phyloP scores from a whole-genome alignment of 495 filamentous ascomycete genomes.

The Annulohypoxylon nitens region DNA sequence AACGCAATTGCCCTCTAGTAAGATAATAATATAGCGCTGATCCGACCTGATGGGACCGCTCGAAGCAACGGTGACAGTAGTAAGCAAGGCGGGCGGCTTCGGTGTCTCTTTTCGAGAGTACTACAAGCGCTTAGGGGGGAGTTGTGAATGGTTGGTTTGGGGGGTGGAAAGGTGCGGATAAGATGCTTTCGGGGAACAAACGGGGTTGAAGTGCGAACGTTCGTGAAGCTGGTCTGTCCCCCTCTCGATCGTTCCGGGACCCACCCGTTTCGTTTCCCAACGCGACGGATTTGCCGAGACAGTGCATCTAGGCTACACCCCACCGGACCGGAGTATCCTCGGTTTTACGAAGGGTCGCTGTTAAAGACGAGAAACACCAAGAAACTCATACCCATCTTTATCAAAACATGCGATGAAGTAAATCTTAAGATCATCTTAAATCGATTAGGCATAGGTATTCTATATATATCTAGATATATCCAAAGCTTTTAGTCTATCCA shows the following conservation, averaged over 20 bases:
- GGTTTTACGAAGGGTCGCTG: not conserved
- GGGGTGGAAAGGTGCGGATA: slow-evolving; percentile 5
- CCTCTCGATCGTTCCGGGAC: slow-evolving; percentile 3
- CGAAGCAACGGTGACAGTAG: slow-evolving; percentile 4
- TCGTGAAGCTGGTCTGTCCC: not conserved
- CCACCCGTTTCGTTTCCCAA: slow-evolving; percentile 10
- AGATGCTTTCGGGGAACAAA: not conserved
- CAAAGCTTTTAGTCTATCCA: slow-evolving; percentile 3
- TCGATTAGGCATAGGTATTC: slow-evolving; percentile 5
- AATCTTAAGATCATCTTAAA: not conserved
- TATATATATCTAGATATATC: slow-evolving; percentile 5
- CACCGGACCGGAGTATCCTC: slow-evolving; percentile 11
- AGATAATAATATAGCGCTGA: not conserved
- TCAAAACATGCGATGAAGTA: too few species aligned
- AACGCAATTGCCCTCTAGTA: too few species aligned
- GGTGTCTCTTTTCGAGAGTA: not conserved
- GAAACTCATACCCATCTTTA: not conserved
- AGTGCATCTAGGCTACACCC: not conserved
- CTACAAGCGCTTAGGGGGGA: not conserved
- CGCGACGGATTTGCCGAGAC: slow-evolving; percentile 11
- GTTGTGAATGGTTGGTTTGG: slow-evolving; percentile 16
- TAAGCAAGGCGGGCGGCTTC: slow-evolving; percentile 14
- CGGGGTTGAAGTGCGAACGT: not conserved
- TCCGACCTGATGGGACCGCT: not conserved
- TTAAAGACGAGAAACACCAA: not conserved